Evolutionary conservation across 106 monocot genomes (phyloP).

Genomic region (Hemerocallis citrina): DNA sequence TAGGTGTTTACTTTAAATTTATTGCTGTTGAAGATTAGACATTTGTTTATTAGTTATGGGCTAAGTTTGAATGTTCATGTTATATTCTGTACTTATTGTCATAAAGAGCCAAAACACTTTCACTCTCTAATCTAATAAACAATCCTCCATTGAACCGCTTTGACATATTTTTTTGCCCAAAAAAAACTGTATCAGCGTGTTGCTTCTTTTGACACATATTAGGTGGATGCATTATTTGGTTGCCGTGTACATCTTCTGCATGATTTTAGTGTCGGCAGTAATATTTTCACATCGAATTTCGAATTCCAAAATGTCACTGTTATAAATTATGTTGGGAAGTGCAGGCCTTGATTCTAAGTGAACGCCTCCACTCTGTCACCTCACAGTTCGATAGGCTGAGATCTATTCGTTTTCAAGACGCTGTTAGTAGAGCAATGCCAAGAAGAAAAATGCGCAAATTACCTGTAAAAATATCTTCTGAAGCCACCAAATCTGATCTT

Average conservation of each 20-base stretch:
- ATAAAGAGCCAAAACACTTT: no score
- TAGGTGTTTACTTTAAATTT: no score
- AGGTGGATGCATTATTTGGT: not conserved
- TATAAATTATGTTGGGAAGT: not conserved
- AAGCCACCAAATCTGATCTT: slow-evolving; percentile 24
- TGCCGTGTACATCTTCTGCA: not conserved
- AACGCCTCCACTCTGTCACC: slow-evolving; percentile 73
- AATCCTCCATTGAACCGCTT: no score
- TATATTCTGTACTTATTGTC: no score
- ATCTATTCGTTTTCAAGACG: slow-evolving; percentile 79
- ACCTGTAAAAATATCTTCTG: slow-evolving; percentile 20
- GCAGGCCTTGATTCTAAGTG: slow-evolving; percentile 92
- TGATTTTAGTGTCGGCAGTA: not conserved
- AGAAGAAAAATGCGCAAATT: slow-evolving; percentile 54
- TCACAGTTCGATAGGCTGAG: slow-evolving; percentile 79
- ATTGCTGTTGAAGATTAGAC: no score
- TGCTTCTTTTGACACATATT: no score
- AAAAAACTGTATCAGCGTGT: no score
- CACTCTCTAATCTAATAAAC: no score
- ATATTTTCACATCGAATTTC: not conserved
- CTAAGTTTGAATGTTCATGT: no score
- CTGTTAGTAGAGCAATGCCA: slow-evolving; percentile 65
- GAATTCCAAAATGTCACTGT: not conserved
- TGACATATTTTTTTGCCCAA: no score
- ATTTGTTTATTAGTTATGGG: no score